Conservation (phyloP, 1,284 basidiomycete genomes). For the Trichosporon coremiiforme region DNA sequence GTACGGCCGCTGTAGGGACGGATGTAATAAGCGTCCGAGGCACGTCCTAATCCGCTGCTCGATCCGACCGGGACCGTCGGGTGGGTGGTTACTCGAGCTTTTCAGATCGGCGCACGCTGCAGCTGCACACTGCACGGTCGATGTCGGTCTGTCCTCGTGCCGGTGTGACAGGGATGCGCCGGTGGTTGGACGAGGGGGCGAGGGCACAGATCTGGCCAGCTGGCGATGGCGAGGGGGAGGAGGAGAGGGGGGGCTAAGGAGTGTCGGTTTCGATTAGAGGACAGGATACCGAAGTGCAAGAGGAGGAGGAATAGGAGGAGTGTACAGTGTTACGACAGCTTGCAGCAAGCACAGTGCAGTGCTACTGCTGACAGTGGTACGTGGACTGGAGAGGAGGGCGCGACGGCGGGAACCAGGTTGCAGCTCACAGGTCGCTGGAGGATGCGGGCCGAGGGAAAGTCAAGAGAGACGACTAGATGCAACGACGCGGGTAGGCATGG, state of each 20-base stretch:
- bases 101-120: not conserved
- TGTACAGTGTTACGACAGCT: slow-evolving; percentile 11
- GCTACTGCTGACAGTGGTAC: not conserved
- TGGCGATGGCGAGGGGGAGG: not conserved
- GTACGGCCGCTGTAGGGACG: not conserved
- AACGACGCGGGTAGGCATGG: slow-evolving; percentile 8
- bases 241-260: not conserved
- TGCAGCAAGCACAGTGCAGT: not conserved
- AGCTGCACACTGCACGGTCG: slow-evolving; percentile 5
- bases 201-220: not conserved
- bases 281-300: too few species aligned
- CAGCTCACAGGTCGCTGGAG: too few species aligned
- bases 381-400: not conserved
- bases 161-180: slow-evolving; percentile 5
- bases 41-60: not conserved
- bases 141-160: not conserved
- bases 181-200: not conserved
- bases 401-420: not conserved
- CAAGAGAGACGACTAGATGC: too few species aligned
- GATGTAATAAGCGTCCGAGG: not conserved
- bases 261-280: not conserved
- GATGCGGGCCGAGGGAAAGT: too few species aligned
- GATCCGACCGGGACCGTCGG: not conserved
- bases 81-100: not conserved
- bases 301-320: too few species aligned